Base-by-base conservation (phyloP, 2,329 filamentous ascomycete species). In the Ilyonectria sp. region DNA sequence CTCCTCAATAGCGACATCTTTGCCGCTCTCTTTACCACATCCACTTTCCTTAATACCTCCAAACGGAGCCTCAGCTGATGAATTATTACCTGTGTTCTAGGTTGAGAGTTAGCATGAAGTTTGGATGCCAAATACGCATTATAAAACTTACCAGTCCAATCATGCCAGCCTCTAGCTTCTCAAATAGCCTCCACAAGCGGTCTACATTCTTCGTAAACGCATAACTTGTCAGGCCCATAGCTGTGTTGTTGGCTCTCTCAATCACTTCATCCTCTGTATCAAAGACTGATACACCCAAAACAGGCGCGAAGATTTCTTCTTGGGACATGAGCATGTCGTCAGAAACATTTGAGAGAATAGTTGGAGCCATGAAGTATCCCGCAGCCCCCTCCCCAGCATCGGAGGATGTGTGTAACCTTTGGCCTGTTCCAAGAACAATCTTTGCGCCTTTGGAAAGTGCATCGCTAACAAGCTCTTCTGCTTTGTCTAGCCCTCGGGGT, bases 291-390 rank as follows among this genome's bases (percentile, higher is more conserved):
- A 94, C 78, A 1, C 89, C 91, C 0, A 91, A 90, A 0, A 94
- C 86, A 2, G 92, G 92, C 1, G 91, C 92, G 74, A 94, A 94
- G 0, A 91, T 93, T 79, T 94, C 92, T 71, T 94, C 91, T 2
- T 84, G 83, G 29, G 90, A 87, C 67, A 94, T 82, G 63, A 86
- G 81, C 92, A 93, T 94, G 43, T 91, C 86, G 68, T 84, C 83
- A 13, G 81, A 92, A 86, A 92, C 91, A 54, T 89, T 87, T 15
- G 89, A 87, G 60, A 94, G 84, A 31, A 94, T 90, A 0, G 91
- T 93, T 1, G 90, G 90, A 71, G 90, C 84, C 81, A 90, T 93
- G 81, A 93, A 94, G 79, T 92, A 92, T 6, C 84, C 81, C 4
- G 90, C 89, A 1, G 2, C n/a, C 1, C 33, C 43, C 6, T 82